Evolutionary conservation across 805 yeast species (phyloP).

Genomic region (Saturnispora besseyi): DNA sequence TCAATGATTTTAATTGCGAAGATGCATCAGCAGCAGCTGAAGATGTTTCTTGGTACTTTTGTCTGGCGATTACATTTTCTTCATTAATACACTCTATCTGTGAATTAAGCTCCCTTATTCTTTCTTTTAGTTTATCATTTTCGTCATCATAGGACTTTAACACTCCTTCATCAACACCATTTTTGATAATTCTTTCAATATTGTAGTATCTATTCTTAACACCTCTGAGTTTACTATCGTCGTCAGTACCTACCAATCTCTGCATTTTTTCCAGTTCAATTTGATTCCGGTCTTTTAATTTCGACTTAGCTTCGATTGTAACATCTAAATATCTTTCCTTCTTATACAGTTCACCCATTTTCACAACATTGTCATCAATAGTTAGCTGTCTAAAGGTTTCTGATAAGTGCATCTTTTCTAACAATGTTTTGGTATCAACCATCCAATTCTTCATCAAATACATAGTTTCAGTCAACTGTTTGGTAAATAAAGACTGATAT

Average conservation of each 20-base stretch:
- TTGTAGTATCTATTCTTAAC: conserved; percentile 10
- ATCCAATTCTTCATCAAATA: conserved; percentile 23
- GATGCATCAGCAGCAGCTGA: conserved; percentile 40
- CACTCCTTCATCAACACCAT: not conserved
- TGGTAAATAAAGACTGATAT: conserved; percentile 31
- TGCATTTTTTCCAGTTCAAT: conserved; percentile 18
- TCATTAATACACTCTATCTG: conserved; percentile 11
- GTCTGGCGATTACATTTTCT: conserved; percentile 28
- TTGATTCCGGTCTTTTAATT: conserved; percentile 26
- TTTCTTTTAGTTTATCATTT: conserved; percentile 8
- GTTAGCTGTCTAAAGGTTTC: conserved; percentile 34
- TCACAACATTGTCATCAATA: conserved; percentile 32
- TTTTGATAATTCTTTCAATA: not conserved
- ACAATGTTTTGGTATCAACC: conserved; percentile 12
- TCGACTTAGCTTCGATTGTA: conserved; percentile 21
- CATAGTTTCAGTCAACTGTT: conserved; percentile 29
- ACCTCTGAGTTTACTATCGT: not conserved
- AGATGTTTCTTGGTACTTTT: conserved; percentile 37
- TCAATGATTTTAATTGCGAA: conserved; percentile 18
- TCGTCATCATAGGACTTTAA: not conserved
- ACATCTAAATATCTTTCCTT: conserved; percentile 28
- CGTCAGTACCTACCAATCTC: conserved; percentile 11
- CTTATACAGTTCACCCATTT: conserved; percentile 36
- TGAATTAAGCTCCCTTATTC: conserved; percentile 10
- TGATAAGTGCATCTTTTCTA: conserved; percentile 24